phyloP scores from a whole-genome alignment of 257 asterid species.

The Solanum microdontum region DNA sequence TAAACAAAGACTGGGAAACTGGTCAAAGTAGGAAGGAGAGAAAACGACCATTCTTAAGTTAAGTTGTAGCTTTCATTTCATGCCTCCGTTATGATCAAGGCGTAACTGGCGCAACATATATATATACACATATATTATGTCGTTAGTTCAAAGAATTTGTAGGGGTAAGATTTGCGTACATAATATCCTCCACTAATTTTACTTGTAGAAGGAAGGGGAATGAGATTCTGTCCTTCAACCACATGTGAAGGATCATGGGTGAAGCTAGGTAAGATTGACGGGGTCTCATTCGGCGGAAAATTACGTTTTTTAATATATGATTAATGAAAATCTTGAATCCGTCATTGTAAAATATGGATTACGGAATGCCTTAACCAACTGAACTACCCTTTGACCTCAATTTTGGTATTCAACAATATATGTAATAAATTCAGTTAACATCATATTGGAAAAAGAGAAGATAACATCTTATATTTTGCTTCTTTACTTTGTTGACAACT shows the following conservation, averaged over 20 bases:
- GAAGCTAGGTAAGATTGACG: background rate
- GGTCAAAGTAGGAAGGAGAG: background rate
- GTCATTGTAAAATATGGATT: background rate
- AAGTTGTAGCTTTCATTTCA: background rate
- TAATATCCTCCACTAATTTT: background rate
- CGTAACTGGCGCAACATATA: background rate
- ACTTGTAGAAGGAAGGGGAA: background rate
- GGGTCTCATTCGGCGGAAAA: no score
- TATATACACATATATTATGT: no score
- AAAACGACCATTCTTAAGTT: background rate
- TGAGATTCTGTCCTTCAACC: background rate
- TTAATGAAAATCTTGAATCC: background rate
- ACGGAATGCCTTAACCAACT: background rate
- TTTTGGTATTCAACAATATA: background rate
- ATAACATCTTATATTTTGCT: background rate
- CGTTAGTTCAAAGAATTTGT: background rate
- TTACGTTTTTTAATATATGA: background rate
- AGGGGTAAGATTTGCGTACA: no score
- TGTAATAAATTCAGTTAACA: background rate
- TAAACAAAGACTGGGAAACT: background rate
- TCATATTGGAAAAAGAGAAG: background rate
- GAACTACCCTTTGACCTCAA: background rate
- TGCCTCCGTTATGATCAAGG: background rate
- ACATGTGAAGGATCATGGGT: background rate
- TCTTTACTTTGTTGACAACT: background rate